Conservation (phyloP, 805 yeast genomes). For the Debaryomyces castellii region DNA sequence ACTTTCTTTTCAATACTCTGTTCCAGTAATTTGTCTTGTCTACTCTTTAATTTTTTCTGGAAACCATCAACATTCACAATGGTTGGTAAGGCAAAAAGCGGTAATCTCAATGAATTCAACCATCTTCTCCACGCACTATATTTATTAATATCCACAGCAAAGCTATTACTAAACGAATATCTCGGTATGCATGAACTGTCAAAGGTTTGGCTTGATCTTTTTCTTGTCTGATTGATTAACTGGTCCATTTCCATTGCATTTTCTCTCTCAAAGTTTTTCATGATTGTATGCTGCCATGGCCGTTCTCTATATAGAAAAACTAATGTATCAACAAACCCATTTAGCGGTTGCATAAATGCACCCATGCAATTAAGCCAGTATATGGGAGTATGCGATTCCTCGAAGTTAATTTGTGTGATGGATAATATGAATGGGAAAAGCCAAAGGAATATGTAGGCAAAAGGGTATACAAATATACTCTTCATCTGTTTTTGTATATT, state of each 20-base stretch:
- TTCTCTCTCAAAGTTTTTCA: constrained; percentile 37
- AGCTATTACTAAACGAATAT: constrained; percentile 27
- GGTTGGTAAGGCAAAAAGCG: constrained; percentile 46
- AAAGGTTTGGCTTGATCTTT: too few relatives aligned
- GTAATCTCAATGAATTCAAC: constrained; percentile 36
- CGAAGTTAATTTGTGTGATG: constrained; percentile 53
- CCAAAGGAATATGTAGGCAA: constrained; percentile 81
- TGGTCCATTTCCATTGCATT: constrained; percentile 27
- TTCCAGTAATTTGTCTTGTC: constrained; percentile 9
- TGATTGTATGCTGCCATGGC: constrained; percentile 65
- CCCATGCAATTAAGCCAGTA: constrained; percentile 65
- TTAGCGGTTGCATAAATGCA: constrained; percentile 79
- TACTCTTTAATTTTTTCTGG: constrained; percentile 16
- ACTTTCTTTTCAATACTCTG: constrained; percentile 2
- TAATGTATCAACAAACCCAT: constrained; percentile 72
- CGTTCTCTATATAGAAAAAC: constrained; percentile 77
- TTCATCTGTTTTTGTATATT: constrained; percentile 76
- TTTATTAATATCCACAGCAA: constrained; percentile 27
- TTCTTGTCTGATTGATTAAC: constrained; percentile 5
- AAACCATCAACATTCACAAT: constrained; percentile 26
- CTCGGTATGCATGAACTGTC: constrained; percentile 24
- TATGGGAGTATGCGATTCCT: constrained; percentile 47
- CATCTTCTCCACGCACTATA: constrained; percentile 40
- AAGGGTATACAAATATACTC: constrained; percentile 79
- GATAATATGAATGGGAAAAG: constrained; percentile 72